Conservation (phyloP, 2,329 filamentous ascomycete species). For the Paracamarosporium sp. region DNA sequence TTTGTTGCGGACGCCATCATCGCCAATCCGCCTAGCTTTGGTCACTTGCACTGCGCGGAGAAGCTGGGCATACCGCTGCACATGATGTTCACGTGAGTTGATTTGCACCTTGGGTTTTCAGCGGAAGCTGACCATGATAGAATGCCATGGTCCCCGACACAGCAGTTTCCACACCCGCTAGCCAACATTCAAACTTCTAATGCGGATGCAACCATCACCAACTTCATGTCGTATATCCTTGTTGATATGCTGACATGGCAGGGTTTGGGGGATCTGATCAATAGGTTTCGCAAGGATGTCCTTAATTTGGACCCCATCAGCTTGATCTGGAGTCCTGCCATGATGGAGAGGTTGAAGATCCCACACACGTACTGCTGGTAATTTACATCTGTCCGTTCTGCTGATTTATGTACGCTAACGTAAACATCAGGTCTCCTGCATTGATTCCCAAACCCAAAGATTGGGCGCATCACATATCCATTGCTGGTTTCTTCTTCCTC, state of each 20-base stretch:
- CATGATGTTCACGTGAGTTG: conserved; percentile 84
- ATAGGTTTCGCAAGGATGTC: conserved; percentile 78
- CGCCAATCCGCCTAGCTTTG: conserved; percentile 79
- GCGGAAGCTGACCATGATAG: conserved; percentile 39
- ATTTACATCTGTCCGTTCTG: neutral
- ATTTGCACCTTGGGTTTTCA: neutral
- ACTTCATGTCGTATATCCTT: conserved; percentile 82
- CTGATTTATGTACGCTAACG: conserved; percentile 3
- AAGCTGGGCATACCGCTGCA: conserved; percentile 77
- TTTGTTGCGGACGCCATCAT: conserved; percentile 87
- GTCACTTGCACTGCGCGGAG: conserved; percentile 77
- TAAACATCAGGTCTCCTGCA: conserved; percentile 42
- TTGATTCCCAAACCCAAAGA: conserved; percentile 56
- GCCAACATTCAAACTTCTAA: conserved; percentile 81
- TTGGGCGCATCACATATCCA: conserved; percentile 50
- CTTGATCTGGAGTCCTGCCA: conserved; percentile 80
- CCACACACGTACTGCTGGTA: conserved; percentile 92
- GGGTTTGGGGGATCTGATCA: conserved; percentile 88
- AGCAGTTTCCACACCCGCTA: conserved; percentile 84
- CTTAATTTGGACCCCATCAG: conserved; percentile 80
- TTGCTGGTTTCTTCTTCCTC: conserved; percentile 51
- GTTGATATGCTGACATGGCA: conserved; percentile 96
- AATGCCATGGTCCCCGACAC: conserved; percentile 90
- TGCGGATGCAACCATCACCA: conserved; percentile 77
- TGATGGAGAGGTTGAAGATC: conserved; percentile 76